These are phyloP conservation scores for Trametes versicolor DNA, from an alignment of 1,284 basidiomycete species.

Conservation along the genomic window DNA sequence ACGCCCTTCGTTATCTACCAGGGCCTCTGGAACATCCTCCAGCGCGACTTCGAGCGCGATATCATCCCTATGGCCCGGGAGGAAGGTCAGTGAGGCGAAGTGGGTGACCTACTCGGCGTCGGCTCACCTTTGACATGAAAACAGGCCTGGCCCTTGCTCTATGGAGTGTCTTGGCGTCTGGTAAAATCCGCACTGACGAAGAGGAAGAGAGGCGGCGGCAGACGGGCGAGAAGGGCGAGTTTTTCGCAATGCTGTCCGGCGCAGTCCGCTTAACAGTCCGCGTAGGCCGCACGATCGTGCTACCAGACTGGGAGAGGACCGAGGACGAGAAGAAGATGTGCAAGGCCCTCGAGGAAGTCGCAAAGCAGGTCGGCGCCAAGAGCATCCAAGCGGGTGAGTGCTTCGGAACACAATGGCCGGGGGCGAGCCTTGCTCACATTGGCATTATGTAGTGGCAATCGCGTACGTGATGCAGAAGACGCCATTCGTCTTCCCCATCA, in stretches of 20 bases:
- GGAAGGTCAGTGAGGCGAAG: constrained; percentile 44
- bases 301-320: constrained; percentile 51
- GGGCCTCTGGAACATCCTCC: constrained; percentile 61
- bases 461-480: constrained; percentile 60
- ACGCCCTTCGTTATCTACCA: constrained; percentile 64
- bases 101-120: neutral
- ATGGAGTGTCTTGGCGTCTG: constrained; percentile 60
- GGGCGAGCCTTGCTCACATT: constrained; percentile 9
- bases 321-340: constrained; percentile 52
- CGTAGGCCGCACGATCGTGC: constrained; percentile 40
- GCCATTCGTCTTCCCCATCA: constrained; percentile 54
- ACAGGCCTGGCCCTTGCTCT: constrained; percentile 58
- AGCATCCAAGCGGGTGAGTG: constrained; percentile 38
- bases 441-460: constrained; percentile 54
- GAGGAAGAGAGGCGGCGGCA: constrained; percentile 53
- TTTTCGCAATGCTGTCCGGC: neutral
- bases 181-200: constrained; percentile 58
- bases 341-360: constrained; percentile 58
- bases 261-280: neutral
- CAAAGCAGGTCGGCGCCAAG: constrained; percentile 50
- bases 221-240: constrained; percentile 53
- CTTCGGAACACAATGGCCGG: too few relatives aligned
- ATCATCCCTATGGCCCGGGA: constrained; percentile 60
- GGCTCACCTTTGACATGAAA: neutral
- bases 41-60: constrained; percentile 47